A percentile compares a stretch with the other conserved stretches of the same genome.
phyloP scores from a whole-genome alignment of 2,329 filamentous ascomycete species.

The Myrmaecium sp. region DNA sequence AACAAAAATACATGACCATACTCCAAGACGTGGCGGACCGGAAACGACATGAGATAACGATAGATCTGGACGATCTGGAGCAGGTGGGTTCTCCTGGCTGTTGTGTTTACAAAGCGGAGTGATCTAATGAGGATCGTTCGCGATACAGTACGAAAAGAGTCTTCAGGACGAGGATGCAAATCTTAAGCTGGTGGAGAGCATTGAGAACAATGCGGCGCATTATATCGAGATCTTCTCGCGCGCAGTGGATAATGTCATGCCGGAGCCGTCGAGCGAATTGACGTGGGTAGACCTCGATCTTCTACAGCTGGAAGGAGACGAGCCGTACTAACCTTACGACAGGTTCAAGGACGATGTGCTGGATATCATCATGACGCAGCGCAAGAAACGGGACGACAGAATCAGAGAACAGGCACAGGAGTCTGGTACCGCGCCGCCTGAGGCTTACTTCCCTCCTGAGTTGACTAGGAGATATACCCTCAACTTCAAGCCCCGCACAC shows the following conservation, averaged over 20 bases:
- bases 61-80: slow-evolving; percentile 79
- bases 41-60: slow-evolving; percentile 55
- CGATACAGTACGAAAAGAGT: slow-evolving; percentile 55
- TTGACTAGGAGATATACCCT: slow-evolving; percentile 87
- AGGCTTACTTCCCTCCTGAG: slow-evolving; percentile 76
- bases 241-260: slow-evolving; percentile 77
- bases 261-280: slow-evolving; percentile 57
- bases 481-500: slow-evolving; percentile 84
- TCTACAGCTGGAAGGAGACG: not conserved
- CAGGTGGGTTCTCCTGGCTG: slow-evolving; percentile 33
- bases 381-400: slow-evolving; percentile 69
- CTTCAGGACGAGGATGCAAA: slow-evolving; percentile 35
- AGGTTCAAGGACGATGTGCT: slow-evolving; percentile 96
- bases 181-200: slow-evolving; percentile 60
- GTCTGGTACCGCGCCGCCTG: slow-evolving; percentile 40
- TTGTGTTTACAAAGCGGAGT: slow-evolving; percentile 1
- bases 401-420: slow-evolving; percentile 31
- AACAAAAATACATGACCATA: slow-evolving; percentile 75
- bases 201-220: slow-evolving; percentile 83
- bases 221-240: slow-evolving; percentile 85
- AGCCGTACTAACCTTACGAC: slow-evolving; percentile 10
- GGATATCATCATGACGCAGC: slow-evolving; percentile 88
- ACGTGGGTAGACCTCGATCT: slow-evolving; percentile 36
- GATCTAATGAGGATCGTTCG: not conserved
- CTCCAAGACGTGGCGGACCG: slow-evolving; percentile 79